Evolutionary conservation across 2,329 filamentous ascomycete genomes (phyloP).

Genomic region (Metarhizium album): DNA sequence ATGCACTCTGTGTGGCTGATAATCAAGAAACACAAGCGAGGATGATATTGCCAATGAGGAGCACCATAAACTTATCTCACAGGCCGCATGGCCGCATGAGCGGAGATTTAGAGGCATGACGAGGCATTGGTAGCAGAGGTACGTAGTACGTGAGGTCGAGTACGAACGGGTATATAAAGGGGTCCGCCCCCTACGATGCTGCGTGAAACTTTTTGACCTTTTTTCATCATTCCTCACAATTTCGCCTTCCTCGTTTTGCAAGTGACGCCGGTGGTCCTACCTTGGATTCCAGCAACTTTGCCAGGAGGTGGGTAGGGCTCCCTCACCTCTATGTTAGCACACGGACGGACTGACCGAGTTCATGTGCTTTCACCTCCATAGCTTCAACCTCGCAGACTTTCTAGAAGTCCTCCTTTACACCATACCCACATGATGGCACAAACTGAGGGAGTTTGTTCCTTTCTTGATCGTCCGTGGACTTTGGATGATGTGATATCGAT

Average conservation of each 20-base stretch:
- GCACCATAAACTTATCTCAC: background rate
- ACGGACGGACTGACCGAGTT: background rate
- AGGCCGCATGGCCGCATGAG: background rate
- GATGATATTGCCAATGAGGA: background rate
- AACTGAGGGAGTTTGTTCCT: background rate
- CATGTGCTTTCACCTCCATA: background rate
- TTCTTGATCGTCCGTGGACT: background rate
- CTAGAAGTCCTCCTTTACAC: background rate
- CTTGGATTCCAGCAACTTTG: background rate
- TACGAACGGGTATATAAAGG: background rate
- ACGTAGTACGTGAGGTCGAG: background rate
- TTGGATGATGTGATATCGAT: constrained; percentile 1
- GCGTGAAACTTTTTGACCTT: background rate
- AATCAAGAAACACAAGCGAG: background rate
- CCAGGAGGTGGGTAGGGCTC: background rate
- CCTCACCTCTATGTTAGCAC: background rate
- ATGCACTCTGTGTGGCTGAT: background rate
- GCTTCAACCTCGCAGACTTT: background rate
- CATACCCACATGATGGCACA: background rate
- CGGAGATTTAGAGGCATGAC: background rate
- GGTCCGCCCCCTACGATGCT: background rate
- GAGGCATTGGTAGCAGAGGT: background rate
- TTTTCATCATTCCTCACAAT: background rate
- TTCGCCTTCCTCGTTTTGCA: background rate
- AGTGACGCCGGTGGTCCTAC: background rate